phyloP scores from a whole-genome alignment of 148 eudicot species.

The Diospyros lotus region DNA sequence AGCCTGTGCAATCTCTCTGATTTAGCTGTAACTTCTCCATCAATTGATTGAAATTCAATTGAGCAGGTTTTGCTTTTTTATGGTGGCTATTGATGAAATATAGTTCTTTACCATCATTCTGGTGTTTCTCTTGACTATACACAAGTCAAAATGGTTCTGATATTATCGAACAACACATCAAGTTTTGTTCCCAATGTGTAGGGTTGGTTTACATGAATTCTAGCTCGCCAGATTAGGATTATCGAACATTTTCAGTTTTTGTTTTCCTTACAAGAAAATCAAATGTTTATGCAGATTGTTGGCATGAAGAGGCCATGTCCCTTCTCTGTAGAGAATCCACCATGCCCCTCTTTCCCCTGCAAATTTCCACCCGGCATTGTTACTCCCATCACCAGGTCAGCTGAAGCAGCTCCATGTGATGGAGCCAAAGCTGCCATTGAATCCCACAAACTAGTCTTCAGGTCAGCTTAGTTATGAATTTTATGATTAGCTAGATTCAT shows the following conservation, averaged over 20 bases:
- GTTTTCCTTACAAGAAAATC: too few relatives aligned
- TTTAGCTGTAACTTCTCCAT: background rate
- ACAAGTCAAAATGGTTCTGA: too few relatives aligned
- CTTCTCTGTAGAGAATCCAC: constrained; percentile 34
- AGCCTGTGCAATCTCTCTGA: background rate
- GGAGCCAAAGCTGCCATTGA: constrained; percentile 27
- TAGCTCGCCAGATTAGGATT: too few relatives aligned
- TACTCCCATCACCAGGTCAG: constrained; percentile 19
- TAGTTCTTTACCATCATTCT: background rate
- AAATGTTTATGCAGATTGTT: constrained; percentile 37
- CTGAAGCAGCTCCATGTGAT: constrained; percentile 29
- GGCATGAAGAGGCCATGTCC: constrained; percentile 64
- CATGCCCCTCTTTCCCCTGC: constrained; percentile 37
- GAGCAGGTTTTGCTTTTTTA: background rate
- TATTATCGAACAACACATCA: too few relatives aligned
- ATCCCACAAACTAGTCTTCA: constrained; percentile 24
- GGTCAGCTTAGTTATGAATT: constrained; percentile 28
- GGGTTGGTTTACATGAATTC: too few relatives aligned
- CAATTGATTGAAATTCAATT: background rate
- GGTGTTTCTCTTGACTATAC: too few relatives aligned
- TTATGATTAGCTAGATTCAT: background rate
- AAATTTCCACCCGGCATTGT: constrained; percentile 23
- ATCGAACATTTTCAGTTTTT: too few relatives aligned
- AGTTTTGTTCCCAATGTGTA: too few relatives aligned
- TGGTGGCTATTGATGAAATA: background rate